Conservation (phyloP, 163 green algal species). For the Chlamydomonas reinhardtii region DNA sequence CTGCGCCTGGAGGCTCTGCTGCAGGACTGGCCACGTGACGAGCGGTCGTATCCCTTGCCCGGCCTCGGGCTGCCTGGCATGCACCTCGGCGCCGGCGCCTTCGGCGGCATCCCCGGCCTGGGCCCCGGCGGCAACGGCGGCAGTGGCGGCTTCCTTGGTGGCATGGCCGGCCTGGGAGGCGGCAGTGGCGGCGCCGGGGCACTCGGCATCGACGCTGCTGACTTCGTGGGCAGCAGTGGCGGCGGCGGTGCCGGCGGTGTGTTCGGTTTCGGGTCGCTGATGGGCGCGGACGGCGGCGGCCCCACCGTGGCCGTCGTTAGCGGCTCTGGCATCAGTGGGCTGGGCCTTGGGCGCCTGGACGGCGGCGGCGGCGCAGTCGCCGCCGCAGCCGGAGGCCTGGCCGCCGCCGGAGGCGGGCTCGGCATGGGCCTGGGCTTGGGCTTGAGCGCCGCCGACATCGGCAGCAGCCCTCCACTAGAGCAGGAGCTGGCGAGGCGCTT, state of each 20-base stretch:
- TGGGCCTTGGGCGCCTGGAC: no score
- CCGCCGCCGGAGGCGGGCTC: no score
- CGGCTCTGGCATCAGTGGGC: no score
- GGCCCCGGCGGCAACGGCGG: no score
- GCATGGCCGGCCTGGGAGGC: neutral
- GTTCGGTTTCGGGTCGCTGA: no score
- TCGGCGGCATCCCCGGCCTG: neutral
- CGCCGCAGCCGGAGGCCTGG: no score
- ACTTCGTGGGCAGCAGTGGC: no score
- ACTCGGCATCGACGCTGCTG: neutral
- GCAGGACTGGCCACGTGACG: conserved; percentile 21
- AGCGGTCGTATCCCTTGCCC: neutral
- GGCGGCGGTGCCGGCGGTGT: no score
- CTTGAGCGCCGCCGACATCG: neutral
- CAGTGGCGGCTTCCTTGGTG: neutral
- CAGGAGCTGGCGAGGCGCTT: conserved; percentile 43
- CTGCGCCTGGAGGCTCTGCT: conserved; percentile 35
- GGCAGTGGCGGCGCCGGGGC: no score
- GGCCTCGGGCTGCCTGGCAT: neutral
- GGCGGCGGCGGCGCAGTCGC: no score
- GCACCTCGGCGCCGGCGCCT: neutral
- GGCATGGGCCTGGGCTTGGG: neutral
- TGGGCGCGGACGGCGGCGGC: no score
- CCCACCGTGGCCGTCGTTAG: no score
- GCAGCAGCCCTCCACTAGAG: neutral